These are phyloP conservation scores for Phycomyces nitens DNA, from an alignment of 192 early-diverging fungal species.

Conservation along the genomic window DNA sequence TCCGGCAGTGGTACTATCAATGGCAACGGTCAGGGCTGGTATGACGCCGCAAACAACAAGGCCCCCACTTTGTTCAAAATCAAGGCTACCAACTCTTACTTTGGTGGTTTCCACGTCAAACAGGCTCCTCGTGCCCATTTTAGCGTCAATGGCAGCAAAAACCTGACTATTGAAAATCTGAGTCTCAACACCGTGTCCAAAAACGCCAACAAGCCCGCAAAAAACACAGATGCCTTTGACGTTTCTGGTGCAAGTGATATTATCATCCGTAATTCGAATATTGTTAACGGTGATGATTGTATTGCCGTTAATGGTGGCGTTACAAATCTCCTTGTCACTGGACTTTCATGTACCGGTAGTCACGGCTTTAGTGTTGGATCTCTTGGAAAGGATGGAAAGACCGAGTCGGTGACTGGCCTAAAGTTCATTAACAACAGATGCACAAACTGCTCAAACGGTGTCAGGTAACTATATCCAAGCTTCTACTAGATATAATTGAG, in stretches of 20 bases:
- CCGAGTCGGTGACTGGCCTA: slow-evolving; percentile 38
- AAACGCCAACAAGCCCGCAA: slow-evolving; percentile 15
- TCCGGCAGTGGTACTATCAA: slow-evolving; percentile 18
- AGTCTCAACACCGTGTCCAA: slow-evolving; percentile 20
- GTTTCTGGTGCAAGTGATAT: slow-evolving; percentile 27
- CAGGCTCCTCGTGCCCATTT: slow-evolving; percentile 21
- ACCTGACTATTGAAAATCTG: slow-evolving; percentile 11
- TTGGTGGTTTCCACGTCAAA: slow-evolving; percentile 18
- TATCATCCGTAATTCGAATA: slow-evolving; percentile 29
- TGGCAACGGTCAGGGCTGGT: slow-evolving; percentile 23
- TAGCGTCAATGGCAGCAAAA: slow-evolving; percentile 9
- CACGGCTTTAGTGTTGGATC: slow-evolving; percentile 21
- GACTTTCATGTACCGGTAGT: slow-evolving; percentile 36
- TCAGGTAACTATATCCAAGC: neutral
- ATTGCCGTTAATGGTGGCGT: slow-evolving; percentile 47
- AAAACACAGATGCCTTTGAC: slow-evolving; percentile 48
- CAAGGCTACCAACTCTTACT: slow-evolving; percentile 10
- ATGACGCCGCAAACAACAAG: slow-evolving; percentile 4
- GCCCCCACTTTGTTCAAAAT: slow-evolving; percentile 14
- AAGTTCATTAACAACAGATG: slow-evolving; percentile 28
- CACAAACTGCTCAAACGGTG: slow-evolving; percentile 36
- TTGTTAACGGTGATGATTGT: slow-evolving; percentile 51
- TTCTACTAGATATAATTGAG: too few relatives aligned
- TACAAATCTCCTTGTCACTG: slow-evolving; percentile 39
- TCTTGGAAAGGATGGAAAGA: slow-evolving; percentile 12